Conservation (phyloP, 2,329 filamentous ascomycete genomes). For the Neonectria neomacrospora region DNA sequence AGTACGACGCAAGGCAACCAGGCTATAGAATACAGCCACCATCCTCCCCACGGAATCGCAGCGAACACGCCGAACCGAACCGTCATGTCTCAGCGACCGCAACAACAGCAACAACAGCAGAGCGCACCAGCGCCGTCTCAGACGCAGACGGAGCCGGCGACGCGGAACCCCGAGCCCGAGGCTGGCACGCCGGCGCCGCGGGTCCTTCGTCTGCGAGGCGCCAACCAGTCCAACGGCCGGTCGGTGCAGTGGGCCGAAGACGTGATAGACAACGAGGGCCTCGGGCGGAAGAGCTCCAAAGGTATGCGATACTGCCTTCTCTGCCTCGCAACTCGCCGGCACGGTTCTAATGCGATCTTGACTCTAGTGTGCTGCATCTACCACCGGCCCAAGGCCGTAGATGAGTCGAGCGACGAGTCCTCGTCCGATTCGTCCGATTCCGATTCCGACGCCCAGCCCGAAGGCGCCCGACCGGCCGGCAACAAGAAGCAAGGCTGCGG, state of each 20-base stretch:
- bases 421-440: slow-evolving; percentile 69
- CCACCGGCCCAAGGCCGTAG: slow-evolving; percentile 82
- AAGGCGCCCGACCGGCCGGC: slow-evolving; percentile 40
- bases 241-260: slow-evolving; percentile 92
- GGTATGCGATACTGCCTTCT: slow-evolving; percentile 61
- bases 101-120: slow-evolving; percentile 42
- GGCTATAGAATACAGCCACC: not conserved
- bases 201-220: slow-evolving; percentile 65
- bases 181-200: slow-evolving; percentile 46
- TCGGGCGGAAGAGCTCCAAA: slow-evolving; percentile 95
- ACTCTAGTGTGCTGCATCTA: slow-evolving; percentile 96
- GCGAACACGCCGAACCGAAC: not conserved
- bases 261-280: slow-evolving; percentile 93
- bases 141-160: slow-evolving; percentile 48
- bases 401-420: slow-evolving; percentile 81
- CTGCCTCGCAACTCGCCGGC: not conserved
- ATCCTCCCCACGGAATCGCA: not conserved
- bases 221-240: slow-evolving; percentile 58
- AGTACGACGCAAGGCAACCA: not conserved
- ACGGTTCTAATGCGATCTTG: slow-evolving; percentile 2
- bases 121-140: slow-evolving; percentile 48
- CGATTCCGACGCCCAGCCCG: slow-evolving; percentile 57
- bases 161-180: slow-evolving; percentile 45
- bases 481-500: slow-evolving; percentile 57
- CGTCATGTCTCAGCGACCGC: slow-evolving; percentile 47